These are phyloP conservation scores for Yarrowia phangngaensis DNA, from an alignment of 805 yeast genomes.

Conservation along the genomic window DNA sequence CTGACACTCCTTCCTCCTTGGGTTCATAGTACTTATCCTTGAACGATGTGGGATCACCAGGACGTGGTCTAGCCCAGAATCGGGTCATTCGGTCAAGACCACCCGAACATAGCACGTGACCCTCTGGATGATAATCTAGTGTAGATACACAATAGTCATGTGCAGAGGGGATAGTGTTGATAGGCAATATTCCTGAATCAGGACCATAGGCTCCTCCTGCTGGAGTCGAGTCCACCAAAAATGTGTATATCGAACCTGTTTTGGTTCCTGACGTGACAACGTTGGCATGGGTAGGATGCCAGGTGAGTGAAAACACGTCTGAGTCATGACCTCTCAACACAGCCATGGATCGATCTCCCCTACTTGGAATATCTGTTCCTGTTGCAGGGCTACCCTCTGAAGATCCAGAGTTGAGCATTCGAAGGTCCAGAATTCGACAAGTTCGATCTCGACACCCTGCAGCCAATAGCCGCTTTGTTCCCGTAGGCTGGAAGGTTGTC, in stretches of 20 bases:
- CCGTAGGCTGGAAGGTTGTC: conserved; percentile 78
- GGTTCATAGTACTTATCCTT: conserved; percentile 73
- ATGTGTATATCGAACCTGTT: conserved; percentile 83
- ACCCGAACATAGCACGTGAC: conserved; percentile 86
- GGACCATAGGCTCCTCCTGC: conserved; percentile 31
- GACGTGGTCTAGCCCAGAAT: conserved; percentile 92
- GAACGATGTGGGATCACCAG: conserved; percentile 79
- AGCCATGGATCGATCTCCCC: conserved; percentile 51
- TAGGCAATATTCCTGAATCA: conserved; percentile 37
- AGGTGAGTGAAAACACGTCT: conserved; percentile 78
- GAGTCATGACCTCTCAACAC: conserved; percentile 75
- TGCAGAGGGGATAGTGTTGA: conserved; percentile 69
- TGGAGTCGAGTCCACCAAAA: conserved; percentile 50
- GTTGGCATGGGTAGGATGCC: conserved; percentile 89
- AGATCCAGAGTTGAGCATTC: conserved; percentile 53
- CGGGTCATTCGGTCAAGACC: conserved; percentile 90
- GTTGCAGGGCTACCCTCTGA: neutral
- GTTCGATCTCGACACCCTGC: conserved; percentile 87
- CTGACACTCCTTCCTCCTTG: conserved; percentile 41
- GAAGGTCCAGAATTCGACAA: conserved; percentile 78
- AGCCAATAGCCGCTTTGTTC: conserved; percentile 68
- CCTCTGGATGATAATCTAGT: conserved; percentile 88
- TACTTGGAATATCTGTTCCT: conserved; percentile 7
- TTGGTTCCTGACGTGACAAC: conserved; percentile 80
- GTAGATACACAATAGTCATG: conserved; percentile 92